Evolutionary conservation across 1,284 basidiomycete genomes (phyloP), one percentile per base, ranked within the genome.

Genomic region (Ustanciosporium gigantosporum): DNA sequence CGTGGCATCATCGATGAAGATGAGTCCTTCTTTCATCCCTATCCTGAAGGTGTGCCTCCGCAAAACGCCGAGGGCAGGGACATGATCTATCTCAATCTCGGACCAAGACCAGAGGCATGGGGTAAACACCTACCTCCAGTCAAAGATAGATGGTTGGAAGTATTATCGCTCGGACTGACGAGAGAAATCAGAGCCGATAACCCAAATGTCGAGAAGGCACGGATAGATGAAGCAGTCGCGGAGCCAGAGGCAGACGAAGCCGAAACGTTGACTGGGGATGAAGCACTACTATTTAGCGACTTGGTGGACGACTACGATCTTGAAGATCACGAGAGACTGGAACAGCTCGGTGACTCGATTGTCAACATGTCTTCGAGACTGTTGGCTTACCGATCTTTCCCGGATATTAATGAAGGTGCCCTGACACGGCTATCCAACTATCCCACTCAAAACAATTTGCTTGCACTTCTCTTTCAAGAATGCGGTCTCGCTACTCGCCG

Each of bases 361-460:
- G 62, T 66, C 44, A 66, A 66, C 43, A 60, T 66, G 62, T 58
- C 53, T 16, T 56, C 62, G 1, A 44, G 62, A 0, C 51, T 66
- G 27, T 40, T 66, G 1, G 62, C 62, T 1, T 66, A 66, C 27
- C 36, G 49, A 4, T 44, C 47, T 3, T 66, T 46, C 17, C 62
- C 62, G 7, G 62, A 66, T 27, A 45, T 66, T 31, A 60, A 66
- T 49, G 57, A 66, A 32, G 57, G 62, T 4, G 46, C 57, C 3
- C 31, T 66, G 19, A 57, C 47, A 9, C 22, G 57, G 17, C 36
- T 66, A 9, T 52, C 51, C 17, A 60, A 60, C 42, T 66, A 66
- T 8, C 57, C 62, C 23, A 60, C 62, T 25, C 62, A 66, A 38
- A 66, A 66, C 52, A 66, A 66, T 39, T 52, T 66, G 7, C 39